Conservation (phyloP, 768 basidiomycete genomes). For the Heimioporus sp. region DNA sequence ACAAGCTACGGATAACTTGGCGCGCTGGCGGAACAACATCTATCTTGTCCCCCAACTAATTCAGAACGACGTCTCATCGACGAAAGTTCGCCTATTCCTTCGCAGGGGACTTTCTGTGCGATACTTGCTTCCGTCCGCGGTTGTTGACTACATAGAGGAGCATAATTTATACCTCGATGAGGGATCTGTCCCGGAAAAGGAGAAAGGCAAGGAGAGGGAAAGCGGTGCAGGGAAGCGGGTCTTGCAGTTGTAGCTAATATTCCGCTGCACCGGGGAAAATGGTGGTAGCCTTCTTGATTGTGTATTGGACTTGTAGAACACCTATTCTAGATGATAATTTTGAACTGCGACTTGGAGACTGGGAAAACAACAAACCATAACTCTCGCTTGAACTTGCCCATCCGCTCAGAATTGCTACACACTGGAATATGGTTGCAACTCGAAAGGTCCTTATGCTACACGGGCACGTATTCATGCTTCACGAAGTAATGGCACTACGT, state of each 20-base stretch:
- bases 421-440: conserved; percentile 11
- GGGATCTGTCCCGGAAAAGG: conserved; percentile 32
- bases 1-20: conserved; percentile 72
- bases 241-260: conserved; percentile 5
- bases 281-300: too few relatives aligned
- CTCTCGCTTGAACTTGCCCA: too few relatives aligned
- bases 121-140: conserved; percentile 87
- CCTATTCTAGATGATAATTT: too few relatives aligned
- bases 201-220: conserved; percentile 39
- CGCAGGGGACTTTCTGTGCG: conserved; percentile 79
- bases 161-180: conserved; percentile 77
- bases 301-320: neutral
- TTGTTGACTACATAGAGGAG: conserved; percentile 93
- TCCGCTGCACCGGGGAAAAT: too few relatives aligned
- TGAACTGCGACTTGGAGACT: too few relatives aligned
- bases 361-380: too few relatives aligned
- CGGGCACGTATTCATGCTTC: conserved; percentile 31
- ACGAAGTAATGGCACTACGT: neutral
- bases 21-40: conserved; percentile 79
- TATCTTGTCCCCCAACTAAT: conserved; percentile 92
- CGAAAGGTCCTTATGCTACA: conserved; percentile 46
- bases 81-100: conserved; percentile 83
- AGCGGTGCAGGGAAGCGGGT: conserved; percentile 25
- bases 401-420: too few relatives aligned
- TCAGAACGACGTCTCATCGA: conserved; percentile 96